Percentiles rank a stretch among this genome's conserved stretches.
Conservation (phyloP, 1,284 basidiomycete species). For the Rhodotorula mucilaginosa region DNA sequence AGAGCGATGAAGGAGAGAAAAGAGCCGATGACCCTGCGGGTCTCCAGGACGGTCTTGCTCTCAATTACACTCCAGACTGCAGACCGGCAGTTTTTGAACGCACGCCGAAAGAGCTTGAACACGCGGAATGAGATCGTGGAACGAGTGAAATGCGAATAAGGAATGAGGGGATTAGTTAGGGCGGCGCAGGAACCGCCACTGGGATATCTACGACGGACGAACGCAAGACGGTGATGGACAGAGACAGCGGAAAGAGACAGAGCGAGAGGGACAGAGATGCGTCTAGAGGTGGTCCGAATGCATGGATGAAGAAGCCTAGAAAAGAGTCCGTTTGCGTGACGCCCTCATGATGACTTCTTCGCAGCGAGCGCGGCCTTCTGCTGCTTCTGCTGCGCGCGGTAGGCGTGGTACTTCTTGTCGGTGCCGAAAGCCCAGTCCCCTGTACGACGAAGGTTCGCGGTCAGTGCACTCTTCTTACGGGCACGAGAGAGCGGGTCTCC, state of each 20-base stretch:
- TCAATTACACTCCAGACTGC: no score
- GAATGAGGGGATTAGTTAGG: no score
- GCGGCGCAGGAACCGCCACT: no score
- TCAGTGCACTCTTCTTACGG: neutral
- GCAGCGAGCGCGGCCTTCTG: conserved; percentile 22
- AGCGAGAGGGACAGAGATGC: neutral
- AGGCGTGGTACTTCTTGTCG: conserved; percentile 44
- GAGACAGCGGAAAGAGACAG: no score
- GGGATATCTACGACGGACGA: no score
- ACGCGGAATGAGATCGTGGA: no score
- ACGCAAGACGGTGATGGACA: no score
- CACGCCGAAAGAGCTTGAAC: no score
- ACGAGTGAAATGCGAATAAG: neutral
- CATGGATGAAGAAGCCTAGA: neutral
- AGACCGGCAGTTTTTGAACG: no score
- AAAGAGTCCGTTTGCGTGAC: neutral
- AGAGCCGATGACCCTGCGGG: no score
- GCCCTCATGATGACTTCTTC: conserved; percentile 28
- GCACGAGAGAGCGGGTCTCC: no score
- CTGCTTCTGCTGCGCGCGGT: conserved; percentile 30
- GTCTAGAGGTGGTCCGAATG: neutral
- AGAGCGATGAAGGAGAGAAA: neutral
- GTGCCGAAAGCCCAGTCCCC: conserved; percentile 38
- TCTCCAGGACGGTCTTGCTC: no score
- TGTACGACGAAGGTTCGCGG: neutral